These are phyloP conservation scores for Chytriomyces sp. DNA, from an alignment of 192 early-diverging fungal species.

Conservation along the genomic window DNA sequence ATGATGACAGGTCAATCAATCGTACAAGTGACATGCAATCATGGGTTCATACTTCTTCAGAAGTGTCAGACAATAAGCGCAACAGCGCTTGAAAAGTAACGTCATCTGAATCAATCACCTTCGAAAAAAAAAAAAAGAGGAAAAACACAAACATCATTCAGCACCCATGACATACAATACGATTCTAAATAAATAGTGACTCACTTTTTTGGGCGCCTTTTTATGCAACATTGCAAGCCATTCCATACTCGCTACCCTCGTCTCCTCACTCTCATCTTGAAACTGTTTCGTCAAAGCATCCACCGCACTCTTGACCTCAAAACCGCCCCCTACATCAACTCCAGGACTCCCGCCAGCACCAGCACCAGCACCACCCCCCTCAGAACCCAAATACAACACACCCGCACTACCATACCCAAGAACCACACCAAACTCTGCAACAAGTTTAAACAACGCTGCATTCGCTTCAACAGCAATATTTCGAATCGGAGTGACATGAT, in stretches of 20 bases:
- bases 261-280: slow-evolving; percentile 89
- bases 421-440: slow-evolving; percentile 61
- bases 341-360: not conserved
- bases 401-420: not conserved
- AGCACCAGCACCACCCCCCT: not conserved
- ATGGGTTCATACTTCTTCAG: slow-evolving; percentile 85
- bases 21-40: no score
- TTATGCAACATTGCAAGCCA: slow-evolving; percentile 97
- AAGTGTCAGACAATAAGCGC: slow-evolving; percentile 87
- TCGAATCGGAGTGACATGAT: slow-evolving; percentile 67
- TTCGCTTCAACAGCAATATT: slow-evolving; percentile 85
- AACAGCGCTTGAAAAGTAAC: slow-evolving; percentile 85
- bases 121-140: no score
- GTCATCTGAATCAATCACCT: slow-evolving; percentile 88
- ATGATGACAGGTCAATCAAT: slow-evolving; percentile 5
- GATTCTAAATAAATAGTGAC: no score
- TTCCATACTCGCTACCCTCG: slow-evolving; percentile 87
- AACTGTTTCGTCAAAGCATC: slow-evolving; percentile 78
- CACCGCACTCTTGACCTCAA: slow-evolving; percentile 86
- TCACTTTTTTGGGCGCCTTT: slow-evolving; percentile 81
- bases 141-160: no score
- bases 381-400: not conserved
- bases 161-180: no score
- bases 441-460: slow-evolving; percentile 74
- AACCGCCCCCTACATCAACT: slow-evolving; percentile 22